Conservation (phyloP, 2,329 filamentous ascomycete species). For the Lizonia empirigonia region DNA sequence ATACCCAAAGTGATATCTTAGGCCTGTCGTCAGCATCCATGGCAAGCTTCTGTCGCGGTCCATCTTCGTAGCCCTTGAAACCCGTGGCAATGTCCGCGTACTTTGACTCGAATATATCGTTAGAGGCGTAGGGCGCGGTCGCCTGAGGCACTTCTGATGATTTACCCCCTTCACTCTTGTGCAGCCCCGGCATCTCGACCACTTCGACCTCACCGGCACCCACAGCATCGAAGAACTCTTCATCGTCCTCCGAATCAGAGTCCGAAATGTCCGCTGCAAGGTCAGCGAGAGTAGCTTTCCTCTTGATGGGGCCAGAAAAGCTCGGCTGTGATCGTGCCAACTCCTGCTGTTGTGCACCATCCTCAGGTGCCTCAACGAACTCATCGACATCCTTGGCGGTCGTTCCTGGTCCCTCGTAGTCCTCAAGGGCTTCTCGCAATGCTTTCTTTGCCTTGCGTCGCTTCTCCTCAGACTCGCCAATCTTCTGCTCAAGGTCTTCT, state of each 20-base stretch:
- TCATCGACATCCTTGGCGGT: slow-evolving; percentile 32
- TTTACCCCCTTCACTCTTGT: slow-evolving; percentile 47
- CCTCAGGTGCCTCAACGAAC: slow-evolving; percentile 42
- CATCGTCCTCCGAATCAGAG: slow-evolving; percentile 75
- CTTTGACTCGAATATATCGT: slow-evolving; percentile 57
- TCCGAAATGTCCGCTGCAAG: slow-evolving; percentile 70
- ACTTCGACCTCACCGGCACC: slow-evolving; percentile 91
- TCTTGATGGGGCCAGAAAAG: slow-evolving; percentile 48
- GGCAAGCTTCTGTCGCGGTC: slow-evolving; percentile 77
- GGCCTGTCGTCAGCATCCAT: slow-evolving; percentile 92
- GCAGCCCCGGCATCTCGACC: slow-evolving; percentile 63
- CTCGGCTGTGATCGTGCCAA: slow-evolving; percentile 23
- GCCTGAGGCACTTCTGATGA: slow-evolving; percentile 24
- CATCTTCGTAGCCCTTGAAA: slow-evolving; percentile 91
- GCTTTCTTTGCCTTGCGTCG: slow-evolving; percentile 87
- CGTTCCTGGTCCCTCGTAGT: slow-evolving; percentile 41
- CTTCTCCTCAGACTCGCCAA: slow-evolving; percentile 90
- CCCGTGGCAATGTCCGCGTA: slow-evolving; percentile 72
- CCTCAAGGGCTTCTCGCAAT: slow-evolving; percentile 80
- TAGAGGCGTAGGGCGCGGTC: slow-evolving; percentile 47
- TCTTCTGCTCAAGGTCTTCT: slow-evolving; percentile 83
- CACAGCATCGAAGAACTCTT: slow-evolving; percentile 97
- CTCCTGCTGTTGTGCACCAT: slow-evolving; percentile 43
- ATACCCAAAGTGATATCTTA: slow-evolving; percentile 93
- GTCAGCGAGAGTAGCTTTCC: slow-evolving; percentile 71